These are phyloP conservation scores for Blepharisma undulans DNA, from an alignment of 169 alveolate genomes.

Conservation along the genomic window DNA sequence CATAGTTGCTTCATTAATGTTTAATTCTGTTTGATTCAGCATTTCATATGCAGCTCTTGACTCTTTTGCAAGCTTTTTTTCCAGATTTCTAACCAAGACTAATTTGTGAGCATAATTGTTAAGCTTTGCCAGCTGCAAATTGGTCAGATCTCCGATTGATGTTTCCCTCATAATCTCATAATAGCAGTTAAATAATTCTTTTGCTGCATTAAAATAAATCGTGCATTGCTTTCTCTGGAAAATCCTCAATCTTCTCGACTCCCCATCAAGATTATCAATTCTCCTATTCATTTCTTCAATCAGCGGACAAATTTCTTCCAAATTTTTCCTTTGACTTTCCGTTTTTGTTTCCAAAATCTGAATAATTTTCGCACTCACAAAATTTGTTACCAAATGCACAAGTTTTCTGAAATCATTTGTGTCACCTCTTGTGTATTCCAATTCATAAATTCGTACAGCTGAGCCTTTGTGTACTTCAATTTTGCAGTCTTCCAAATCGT, in stretches of 20 bases:
- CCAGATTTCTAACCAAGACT: neutral
- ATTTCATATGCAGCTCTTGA: neutral
- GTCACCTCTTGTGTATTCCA: neutral
- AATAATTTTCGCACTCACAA: neutral
- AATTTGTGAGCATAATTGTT: neutral
- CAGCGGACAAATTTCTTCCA: neutral
- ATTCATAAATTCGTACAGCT: neutral
- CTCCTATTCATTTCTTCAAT: conserved; percentile 12
- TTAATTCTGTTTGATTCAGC: neutral
- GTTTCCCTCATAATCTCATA: neutral
- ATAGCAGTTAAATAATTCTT: neutral
- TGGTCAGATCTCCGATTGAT: neutral
- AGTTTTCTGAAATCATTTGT: neutral
- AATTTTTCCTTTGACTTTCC: neutral
- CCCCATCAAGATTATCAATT: neutral
- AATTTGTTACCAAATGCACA: neutral
- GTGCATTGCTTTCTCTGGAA: neutral
- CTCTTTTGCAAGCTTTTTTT: conserved; percentile 6
- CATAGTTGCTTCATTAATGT: neutral
- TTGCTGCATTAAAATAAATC: neutral
- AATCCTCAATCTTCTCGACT: neutral
- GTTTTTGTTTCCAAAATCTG: neutral
- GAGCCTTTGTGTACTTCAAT: conserved; percentile 3
- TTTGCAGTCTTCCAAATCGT: conserved; percentile 25
- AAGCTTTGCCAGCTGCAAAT: neutral